Evolutionary conservation across 2,329 filamentous ascomycete genomes (phyloP), one percentile per base, ranked within the genome.

Genomic region (Macrophomina pseudophaseolina): DNA sequence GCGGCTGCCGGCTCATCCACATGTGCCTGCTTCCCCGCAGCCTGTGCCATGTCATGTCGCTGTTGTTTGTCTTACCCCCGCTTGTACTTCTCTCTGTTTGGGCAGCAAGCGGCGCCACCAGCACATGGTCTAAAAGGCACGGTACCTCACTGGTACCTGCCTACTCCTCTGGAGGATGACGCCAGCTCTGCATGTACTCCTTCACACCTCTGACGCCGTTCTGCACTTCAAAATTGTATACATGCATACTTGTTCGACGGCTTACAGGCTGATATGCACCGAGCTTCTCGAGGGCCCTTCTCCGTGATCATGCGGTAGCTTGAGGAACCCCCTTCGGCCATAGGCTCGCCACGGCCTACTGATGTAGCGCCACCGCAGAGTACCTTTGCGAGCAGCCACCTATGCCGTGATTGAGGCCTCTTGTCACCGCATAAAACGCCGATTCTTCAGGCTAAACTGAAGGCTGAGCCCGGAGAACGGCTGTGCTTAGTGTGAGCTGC

Each of bases 11-110:
- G 56, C 40, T 46, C 56, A 32, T 46, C 56, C 38, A 16, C 58
- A 49, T 62, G 58, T 49, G 49, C 58, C 58, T 62, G 42, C 58
- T 62, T 62, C 58, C 58, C 58, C 58, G 58, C 58, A 62, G 44
- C 58, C 58, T 51, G 44, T 51, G 58, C 14, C 56, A 59, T 59
- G 38, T 9, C 23, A 42, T 44, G 18, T 23, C 16, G 56, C 7
- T 33, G 28, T 62, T 62, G 42, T 49, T 62, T 62, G 58, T 60
- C 58, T 62, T 44, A 35, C 58, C 52, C 35, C 58, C 58, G 58
- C 44, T 32, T 62, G 44, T 4, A 2, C 32, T 18, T 38, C 58
- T 35, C 30, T n/a, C 12, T 33, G 32, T 62, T 49, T 28, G 58
- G 23, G 44, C 30, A 62, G 32, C 42, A 48, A 23, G 28, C 28